Conservation (phyloP, 441 rosid genomes). For the Erodium texanum region DNA sequence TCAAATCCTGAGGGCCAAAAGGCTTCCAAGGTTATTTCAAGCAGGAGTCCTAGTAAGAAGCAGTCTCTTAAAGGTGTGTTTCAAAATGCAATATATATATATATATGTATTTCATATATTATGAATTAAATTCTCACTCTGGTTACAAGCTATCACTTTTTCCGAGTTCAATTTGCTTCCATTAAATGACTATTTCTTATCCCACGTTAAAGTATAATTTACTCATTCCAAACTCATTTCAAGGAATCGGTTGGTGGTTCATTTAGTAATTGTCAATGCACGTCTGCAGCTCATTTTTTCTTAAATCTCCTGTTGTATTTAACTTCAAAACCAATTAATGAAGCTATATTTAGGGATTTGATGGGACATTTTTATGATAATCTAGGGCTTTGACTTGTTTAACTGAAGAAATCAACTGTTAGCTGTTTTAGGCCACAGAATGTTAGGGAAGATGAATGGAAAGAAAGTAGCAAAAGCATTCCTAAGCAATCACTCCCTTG, state of each 20-base stretch:
- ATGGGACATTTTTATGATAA: neutral
- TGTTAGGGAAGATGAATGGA: too few relatives aligned
- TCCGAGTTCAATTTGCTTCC: neutral
- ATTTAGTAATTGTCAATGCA: neutral
- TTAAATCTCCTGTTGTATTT: neutral
- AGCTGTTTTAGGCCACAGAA: too few relatives aligned
- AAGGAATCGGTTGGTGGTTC: constrained; percentile 1
- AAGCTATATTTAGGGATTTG: neutral
- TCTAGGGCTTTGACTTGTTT: too few relatives aligned
- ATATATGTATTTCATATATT: neutral
- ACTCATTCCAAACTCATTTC: neutral
- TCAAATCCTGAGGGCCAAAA: constrained; percentile 29
- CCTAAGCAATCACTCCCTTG: too few relatives aligned
- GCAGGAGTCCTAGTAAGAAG: constrained; percentile 35
- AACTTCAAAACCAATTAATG: neutral
- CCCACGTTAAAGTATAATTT: neutral
- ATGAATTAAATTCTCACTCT: neutral
- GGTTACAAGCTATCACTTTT: neutral
- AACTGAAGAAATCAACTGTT: too few relatives aligned
- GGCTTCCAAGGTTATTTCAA: constrained; percentile 30
- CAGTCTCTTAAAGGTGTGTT: constrained; percentile 34
- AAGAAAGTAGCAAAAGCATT: too few relatives aligned
- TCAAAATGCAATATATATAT: neutral
- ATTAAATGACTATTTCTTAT: neutral
- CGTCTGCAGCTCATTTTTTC: neutral